Conservation (phyloP, 2,329 filamentous ascomycete genomes). For the Cladosporium sp. region DNA sequence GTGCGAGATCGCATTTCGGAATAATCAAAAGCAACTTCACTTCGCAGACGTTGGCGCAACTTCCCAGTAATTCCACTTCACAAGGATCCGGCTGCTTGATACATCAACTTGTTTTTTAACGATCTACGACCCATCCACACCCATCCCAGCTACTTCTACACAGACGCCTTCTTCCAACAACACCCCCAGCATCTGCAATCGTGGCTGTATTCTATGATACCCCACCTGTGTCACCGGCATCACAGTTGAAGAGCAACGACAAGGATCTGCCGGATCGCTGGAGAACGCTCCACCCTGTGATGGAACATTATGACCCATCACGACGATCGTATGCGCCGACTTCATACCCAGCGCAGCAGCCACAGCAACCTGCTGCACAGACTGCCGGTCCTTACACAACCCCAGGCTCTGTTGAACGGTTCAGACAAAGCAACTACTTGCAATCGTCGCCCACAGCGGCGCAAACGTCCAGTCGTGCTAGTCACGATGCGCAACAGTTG, state of each 20-base stretch:
- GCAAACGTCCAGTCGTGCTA: conserved; percentile 42
- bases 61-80: conserved; percentile 9
- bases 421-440: conserved; percentile 49
- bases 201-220: conserved; percentile 23
- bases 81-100: conserved; percentile 11
- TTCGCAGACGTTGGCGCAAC: conserved; percentile 6
- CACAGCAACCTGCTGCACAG: conserved; percentile 35
- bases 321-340: conserved; percentile 39
- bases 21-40: conserved; percentile 20
- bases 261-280: conserved; percentile 20
- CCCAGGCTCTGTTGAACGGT: conserved; percentile 51
- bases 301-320: conserved; percentile 41
- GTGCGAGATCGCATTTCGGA: conserved; percentile 16
- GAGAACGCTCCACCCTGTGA: conserved; percentile 30
- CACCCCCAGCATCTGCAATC: conserved; percentile 19
- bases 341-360: conserved; percentile 34
- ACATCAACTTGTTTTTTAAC: conserved; percentile 8
- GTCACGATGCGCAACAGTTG: conserved; percentile 41
- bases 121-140: conserved; percentile 18
- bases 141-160: conserved; percentile 3
- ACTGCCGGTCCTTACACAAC: conserved; percentile 46
- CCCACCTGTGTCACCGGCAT: conserved; percentile 22
- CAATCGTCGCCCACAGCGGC: conserved; percentile 48
- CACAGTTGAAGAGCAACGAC: conserved; percentile 22
- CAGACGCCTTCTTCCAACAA: not conserved